Evolutionary conservation across 23 red algal species (phyloP), one percentile per base, ranked within the genome.

Genomic region (Gracilaria gracilis): DNA sequence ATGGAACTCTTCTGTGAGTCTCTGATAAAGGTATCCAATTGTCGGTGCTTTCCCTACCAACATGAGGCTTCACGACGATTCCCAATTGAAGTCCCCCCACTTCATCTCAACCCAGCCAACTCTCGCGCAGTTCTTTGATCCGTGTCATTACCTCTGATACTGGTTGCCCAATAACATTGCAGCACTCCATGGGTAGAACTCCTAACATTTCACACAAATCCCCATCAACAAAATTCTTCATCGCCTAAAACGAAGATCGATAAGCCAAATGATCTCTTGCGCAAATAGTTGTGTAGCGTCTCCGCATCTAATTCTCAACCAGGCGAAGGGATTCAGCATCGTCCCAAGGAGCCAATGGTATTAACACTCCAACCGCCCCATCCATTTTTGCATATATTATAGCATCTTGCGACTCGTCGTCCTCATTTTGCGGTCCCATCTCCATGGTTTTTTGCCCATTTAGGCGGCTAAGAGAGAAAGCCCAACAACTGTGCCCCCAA

Each of bases 161-260:
- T 21, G 79, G 31, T 65, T 65, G 79, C 1, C 58, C 79, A 37
- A 82, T 65, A 65, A 40, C 36, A 23, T 61, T 40, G 29, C 33
- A 59, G 23, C 79, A 82, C 33, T 59, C 27, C 23, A 62, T 0
- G 13, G 55, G 37, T 12, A 93, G 53, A 47, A 19, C 72, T 27
- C 51, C 59, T 31, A 93, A 88, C 77, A 79, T 64, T 36, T 97
- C 89, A 85, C 89, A 93, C 36, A 97, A 54, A 42, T 97, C 95
- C 6, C 95, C 95, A 81, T 97, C 95, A 3, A 97, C 69, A 67
- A 97, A 75, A 58, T 93, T 76, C 37, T 73, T 66, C 50, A 90
- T 49, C 3, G 95, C 86, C 65, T 89, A 93, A 69, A 89, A 97
- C 73, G 76, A 75, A 47, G 88, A 93, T 23, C 95, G 89, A 70